These are phyloP conservation scores for Cladobotryum mycophilum DNA, from an alignment of 2,329 filamentous ascomycete genomes.

Conservation along the genomic window DNA sequence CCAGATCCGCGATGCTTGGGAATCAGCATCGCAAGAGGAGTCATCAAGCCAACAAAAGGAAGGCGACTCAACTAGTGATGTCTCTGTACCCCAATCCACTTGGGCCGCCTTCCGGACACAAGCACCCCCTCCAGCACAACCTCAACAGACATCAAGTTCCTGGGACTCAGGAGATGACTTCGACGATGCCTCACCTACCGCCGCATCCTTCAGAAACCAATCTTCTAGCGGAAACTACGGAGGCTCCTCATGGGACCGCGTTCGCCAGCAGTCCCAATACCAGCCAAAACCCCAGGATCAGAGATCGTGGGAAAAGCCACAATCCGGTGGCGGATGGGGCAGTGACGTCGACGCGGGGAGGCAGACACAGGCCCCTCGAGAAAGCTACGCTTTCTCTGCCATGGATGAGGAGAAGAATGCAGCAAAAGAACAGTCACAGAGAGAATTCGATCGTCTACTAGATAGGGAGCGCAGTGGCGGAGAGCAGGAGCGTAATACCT, in stretches of 20 bases:
- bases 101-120: constrained; percentile 12
- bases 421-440: constrained; percentile 41
- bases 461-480: constrained; percentile 36
- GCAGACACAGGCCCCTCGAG: constrained; percentile 13
- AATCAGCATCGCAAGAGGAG: constrained; percentile 12
- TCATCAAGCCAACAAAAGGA: constrained; percentile 5
- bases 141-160: constrained; percentile 6
- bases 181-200: constrained; percentile 41
- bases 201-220: constrained; percentile 24
- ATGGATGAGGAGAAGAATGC: constrained; percentile 31
- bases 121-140: neutral
- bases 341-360: constrained; percentile 22
- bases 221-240: constrained; percentile 10
- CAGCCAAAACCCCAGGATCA: constrained; percentile 20
- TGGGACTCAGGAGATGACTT: constrained; percentile 24
- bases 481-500: constrained; percentile 22
- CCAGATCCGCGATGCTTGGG: constrained; percentile 15
- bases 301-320: constrained; percentile 15
- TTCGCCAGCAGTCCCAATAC: constrained; percentile 32
- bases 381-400: constrained; percentile 30
- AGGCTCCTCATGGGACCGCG: constrained; percentile 39
- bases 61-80: constrained; percentile 2
- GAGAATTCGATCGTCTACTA: constrained; percentile 44
- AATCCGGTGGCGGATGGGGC: constrained; percentile 12
- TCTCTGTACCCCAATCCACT: constrained; percentile 8